Conservation (phyloP, 306 rosid species). For the Cicer judaicum region DNA sequence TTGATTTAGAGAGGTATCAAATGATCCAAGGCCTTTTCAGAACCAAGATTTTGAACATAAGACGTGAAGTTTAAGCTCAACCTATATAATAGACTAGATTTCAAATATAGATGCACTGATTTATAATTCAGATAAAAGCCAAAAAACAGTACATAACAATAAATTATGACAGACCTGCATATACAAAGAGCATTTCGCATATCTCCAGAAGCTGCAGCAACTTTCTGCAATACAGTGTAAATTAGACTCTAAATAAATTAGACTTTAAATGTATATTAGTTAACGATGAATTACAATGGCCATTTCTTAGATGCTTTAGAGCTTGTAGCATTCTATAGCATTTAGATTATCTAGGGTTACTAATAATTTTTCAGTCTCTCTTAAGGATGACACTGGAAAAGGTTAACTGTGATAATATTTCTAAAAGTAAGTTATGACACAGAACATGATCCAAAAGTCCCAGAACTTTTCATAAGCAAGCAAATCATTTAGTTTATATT, state of each 20-base stretch:
- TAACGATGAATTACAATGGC: slow-evolving; percentile 4
- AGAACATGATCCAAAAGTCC: not conserved
- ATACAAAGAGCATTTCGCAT: slow-evolving; percentile 90
- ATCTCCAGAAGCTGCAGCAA: slow-evolving; percentile 93
- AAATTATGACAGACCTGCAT: slow-evolving; percentile 68
- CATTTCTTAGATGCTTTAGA: not conserved
- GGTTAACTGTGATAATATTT: not conserved
- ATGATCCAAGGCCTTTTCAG: not conserved
- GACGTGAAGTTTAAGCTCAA: slow-evolving; percentile 3
- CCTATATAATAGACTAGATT: not conserved
- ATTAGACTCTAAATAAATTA: slow-evolving; percentile 12
- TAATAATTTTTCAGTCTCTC: too few species aligned
- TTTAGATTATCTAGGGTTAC: too few species aligned
- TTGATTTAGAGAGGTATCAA: not conserved
- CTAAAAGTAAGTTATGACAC: not conserved
- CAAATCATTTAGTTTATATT: not conserved
- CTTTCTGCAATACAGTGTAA: slow-evolving; percentile 66
- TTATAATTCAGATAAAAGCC: not conserved
- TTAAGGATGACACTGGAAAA: not conserved
- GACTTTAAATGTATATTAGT: slow-evolving; percentile 25
- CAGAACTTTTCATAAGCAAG: slow-evolving; percentile 3
- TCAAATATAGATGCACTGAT: not conserved
- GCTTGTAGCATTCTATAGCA: too few species aligned
- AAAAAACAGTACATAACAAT: not conserved
- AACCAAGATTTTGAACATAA: not conserved